Evolutionary conservation across 2,329 filamentous ascomycete species (phyloP).

Genomic region (Fusarium poae): DNA sequence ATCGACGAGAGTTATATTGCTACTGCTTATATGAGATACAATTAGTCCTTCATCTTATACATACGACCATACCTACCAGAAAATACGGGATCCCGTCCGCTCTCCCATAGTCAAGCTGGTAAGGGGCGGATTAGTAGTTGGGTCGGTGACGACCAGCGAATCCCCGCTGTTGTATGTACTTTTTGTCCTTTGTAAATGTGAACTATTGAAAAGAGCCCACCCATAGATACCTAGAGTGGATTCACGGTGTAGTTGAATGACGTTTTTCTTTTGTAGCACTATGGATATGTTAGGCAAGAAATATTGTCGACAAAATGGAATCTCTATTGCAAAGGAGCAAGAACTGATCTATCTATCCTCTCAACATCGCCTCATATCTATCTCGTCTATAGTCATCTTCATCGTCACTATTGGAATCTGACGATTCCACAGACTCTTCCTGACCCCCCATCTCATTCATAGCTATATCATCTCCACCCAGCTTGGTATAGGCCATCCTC

Average conservation of each 20-base stretch:
- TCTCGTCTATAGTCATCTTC: slow-evolving; percentile 6
- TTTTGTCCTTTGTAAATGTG: not conserved
- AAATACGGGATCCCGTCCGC: not conserved
- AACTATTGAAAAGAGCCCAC: no score
- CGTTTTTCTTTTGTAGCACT: not conserved
- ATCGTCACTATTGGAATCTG: slow-evolving; percentile 31
- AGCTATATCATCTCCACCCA: slow-evolving; percentile 44
- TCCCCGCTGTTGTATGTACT: not conserved
- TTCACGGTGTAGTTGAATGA: not conserved
- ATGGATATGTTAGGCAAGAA: not conserved
- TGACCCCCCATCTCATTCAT: slow-evolving; percentile 55
- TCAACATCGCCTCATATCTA: slow-evolving; percentile 8
- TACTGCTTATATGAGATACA: no score
- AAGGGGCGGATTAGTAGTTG: not conserved
- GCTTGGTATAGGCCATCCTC: slow-evolving; percentile 34
- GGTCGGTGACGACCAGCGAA: not conserved
- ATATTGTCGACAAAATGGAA: not conserved
- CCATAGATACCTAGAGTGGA: no score
- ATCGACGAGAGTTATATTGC: no score
- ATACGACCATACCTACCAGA: not conserved
- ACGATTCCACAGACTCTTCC: slow-evolving; percentile 38
- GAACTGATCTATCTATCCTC: not conserved
- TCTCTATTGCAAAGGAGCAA: not conserved
- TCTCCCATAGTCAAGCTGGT: not conserved
- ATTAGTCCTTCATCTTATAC: not conserved